Evolutionary conservation across 2,329 filamentous ascomycete genomes (phyloP).

Genomic region (Trichoderma simmonsii): DNA sequence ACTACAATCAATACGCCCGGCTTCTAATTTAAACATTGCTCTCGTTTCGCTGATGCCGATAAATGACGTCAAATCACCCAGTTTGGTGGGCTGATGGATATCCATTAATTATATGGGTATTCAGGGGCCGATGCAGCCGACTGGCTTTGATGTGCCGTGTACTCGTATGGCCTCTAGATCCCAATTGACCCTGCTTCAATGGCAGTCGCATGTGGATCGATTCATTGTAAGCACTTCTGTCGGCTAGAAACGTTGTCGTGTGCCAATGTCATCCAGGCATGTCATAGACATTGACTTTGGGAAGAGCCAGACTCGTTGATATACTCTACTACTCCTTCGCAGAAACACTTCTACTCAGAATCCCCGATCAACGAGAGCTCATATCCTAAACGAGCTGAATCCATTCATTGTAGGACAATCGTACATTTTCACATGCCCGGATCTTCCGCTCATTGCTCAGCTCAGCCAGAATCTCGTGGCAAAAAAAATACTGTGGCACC

Average conservation of each 20-base stretch:
- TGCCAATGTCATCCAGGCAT: background rate
- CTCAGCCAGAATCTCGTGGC: background rate
- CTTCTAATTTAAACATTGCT: background rate
- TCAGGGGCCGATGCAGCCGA: background rate
- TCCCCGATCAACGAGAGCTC: background rate
- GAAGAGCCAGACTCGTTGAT: background rate
- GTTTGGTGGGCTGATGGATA: background rate
- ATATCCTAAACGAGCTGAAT: background rate
- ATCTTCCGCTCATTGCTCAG: background rate
- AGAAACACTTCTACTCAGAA: background rate
- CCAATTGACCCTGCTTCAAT: background rate
- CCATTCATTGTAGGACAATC: background rate
- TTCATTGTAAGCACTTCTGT: background rate
- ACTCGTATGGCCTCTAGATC: background rate
- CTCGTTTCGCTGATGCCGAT: background rate
- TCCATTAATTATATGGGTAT: background rate
- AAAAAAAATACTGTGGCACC: background rate
- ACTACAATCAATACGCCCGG: background rate
- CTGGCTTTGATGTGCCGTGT: background rate
- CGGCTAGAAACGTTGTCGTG: background rate
- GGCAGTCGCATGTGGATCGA: background rate
- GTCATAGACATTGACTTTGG: background rate
- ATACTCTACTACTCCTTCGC: too few species aligned
- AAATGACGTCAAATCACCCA: background rate
- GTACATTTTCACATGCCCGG: background rate